Evolutionary conservation across 2,329 filamentous ascomycete species (phyloP), one percentile per base, ranked within the genome.

Genomic region (Colletotrichum sp.): DNA sequence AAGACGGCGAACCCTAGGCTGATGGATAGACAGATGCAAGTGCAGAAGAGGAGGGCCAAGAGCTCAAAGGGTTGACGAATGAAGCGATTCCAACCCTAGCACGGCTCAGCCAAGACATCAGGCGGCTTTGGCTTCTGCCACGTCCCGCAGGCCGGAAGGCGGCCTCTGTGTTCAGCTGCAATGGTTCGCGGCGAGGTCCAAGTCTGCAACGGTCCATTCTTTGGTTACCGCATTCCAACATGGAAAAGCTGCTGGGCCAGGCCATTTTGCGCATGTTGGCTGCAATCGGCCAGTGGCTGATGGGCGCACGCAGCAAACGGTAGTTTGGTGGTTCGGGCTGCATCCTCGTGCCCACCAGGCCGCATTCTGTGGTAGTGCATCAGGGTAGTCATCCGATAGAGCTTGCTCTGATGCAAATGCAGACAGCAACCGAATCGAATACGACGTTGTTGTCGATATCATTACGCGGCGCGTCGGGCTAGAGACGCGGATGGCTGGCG

Each of bases 131-230:
- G 39, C 28, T 44, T 75, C 24, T 66, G 69, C 69, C 72, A 30
- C 63, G 39, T 72, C 44, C 44, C 36, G 44, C 28, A 32, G 30
- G 72, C 52, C 68, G 69, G 63, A 36, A 5, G 55, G 62, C 63
- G 30, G 63, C 26, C 69, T 72, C 69, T 63, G 21, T 39, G n/a
- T 68, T 34, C 69, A 75, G 62, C 72, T 67, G 57, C 24, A 24
- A 21, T 12, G 67, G 68, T 60, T 52, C 44, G 49, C 28, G 68
- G 34, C 44, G 12, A 39, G 62, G 34, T 67, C 57, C 63, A 55
- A 34, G 74, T 70, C 65, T 76, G 71, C 74, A 76, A 74, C 71
- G 65, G 71, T 65, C 36, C 74, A 76, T 74, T 76, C 73, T 64
- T 18, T 30, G 59, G 60, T 8, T 76, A 21, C 74, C 74, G 59